These are phyloP conservation scores for Byssothecium circinans DNA, from an alignment of 2,329 filamentous ascomycete genomes.

Conservation along the genomic window DNA sequence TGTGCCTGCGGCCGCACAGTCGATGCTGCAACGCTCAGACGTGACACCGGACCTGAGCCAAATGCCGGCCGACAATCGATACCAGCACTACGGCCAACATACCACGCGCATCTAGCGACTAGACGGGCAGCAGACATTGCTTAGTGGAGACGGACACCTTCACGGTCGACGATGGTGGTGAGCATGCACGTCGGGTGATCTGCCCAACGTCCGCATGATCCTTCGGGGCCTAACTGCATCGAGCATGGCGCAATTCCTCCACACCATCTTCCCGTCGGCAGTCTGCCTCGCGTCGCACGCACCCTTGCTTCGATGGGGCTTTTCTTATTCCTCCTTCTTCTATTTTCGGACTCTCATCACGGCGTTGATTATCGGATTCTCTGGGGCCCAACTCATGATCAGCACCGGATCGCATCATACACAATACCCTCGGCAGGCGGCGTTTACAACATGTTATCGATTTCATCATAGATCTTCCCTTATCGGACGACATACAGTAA, in stretches of 20 bases:
- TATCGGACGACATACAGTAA: conserved; percentile 10
- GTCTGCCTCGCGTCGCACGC: conserved; percentile 28
- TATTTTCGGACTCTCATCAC: conserved; percentile 11
- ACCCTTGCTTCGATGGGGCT: conserved; percentile 8
- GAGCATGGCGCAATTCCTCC: conserved; percentile 23
- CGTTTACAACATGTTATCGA: conserved; percentile 23
- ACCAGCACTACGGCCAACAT: conserved; percentile 42
- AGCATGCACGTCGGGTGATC: conserved; percentile 37
- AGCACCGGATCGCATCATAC: conserved; percentile 26
- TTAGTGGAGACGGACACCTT: conserved; percentile 16
- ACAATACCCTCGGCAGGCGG: conserved; percentile 40
- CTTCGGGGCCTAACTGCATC: conserved; percentile 22
- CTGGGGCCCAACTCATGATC: conserved; percentile 17
- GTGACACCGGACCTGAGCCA: conserved; percentile 34
- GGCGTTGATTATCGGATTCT: conserved; percentile 19
- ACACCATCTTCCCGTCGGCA: conserved; percentile 27
- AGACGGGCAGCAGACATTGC: conserved; percentile 4
- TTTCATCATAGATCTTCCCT: conserved; percentile 12
- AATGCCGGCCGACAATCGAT: conserved; percentile 32
- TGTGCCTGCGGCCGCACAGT: conserved; percentile 30
- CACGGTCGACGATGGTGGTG: conserved; percentile 23
- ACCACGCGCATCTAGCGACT: conserved; percentile 39
- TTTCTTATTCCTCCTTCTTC: conserved; percentile 7
- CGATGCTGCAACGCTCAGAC: conserved; percentile 38
- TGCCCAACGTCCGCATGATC: conserved; percentile 36